phyloP scores from a whole-genome alignment of 176 grass and related monocot genomes.

The Miscanthus lutarioriparius region DNA sequence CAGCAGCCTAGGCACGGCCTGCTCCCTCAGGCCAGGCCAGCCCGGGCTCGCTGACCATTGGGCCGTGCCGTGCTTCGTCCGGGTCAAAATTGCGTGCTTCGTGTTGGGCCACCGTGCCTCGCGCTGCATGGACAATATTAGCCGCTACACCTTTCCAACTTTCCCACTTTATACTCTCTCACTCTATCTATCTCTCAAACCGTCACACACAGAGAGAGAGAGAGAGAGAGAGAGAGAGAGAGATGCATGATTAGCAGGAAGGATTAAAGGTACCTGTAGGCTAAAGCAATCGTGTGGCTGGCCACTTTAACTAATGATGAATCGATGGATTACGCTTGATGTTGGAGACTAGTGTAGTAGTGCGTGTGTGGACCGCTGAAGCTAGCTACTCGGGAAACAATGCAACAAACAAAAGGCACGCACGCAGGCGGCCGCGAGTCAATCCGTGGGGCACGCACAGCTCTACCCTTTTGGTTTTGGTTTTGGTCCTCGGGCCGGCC shows the following conservation, averaged over 20 bases:
- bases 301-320: constrained; percentile 35
- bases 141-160: not conserved
- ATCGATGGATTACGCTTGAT: constrained; percentile 10
- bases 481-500: no score
- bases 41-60: no score
- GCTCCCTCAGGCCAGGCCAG: no score
- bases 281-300: constrained; percentile 38
- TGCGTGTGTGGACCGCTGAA: not conserved
- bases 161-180: constrained; percentile 2
- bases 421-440: constrained; percentile 5
- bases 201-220: not conserved
- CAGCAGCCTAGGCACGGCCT: no score
- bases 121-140: no score
- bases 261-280: constrained; percentile 13
- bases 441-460: constrained; percentile 2
- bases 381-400: not conserved
- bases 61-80: no score
- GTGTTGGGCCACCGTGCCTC: no score
- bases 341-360: not conserved
- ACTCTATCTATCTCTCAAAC: not conserved
- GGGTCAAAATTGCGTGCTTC: no score
- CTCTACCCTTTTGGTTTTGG: not conserved
- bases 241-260: constrained; percentile 42
- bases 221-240: no score
- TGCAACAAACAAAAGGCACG: constrained; percentile 21